Base-by-base conservation (phyloP, 257 asterid genomes). In the Solanum boliviense region DNA sequence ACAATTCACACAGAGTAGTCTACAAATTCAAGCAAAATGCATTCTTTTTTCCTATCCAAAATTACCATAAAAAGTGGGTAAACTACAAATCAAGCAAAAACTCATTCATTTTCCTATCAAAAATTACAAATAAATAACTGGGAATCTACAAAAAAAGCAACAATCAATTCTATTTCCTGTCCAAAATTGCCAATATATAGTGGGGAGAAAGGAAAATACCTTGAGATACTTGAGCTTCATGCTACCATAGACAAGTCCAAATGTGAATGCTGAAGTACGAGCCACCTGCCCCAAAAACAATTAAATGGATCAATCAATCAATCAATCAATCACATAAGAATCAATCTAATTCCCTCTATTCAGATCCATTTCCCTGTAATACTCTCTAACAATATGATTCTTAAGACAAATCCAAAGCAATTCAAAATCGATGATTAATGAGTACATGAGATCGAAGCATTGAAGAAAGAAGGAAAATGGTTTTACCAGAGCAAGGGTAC, bases 401-500 rank as follows among this genome's bases (percentile, higher is more conserved):
- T 81, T 13, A 16, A 18, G 10, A 5, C 27, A 81, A 81, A 81
- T 46, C 13, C 5, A 46, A 44, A 9, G 85, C 85, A 79, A 16
- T 41, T 78, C 35, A 41, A 79, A 44, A 16, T 27, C 27, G 20
- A 29, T 13, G 25, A 25, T 78, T 41, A 8, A 78, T 15, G 5
- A 62, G 62, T 27, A 79, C 16, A 81, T 32, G 52, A 31, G 13
- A 90, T 38, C 72, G 38, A 35, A 13, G 32, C 12, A 38, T 34
- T 27, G 58, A 76, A 27, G 23, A 21, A 46, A 23, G 3, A 75
- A 44, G 44, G 18, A 41, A 11, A 56, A 72, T 35, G 76, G 86
- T 8, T 86, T 74, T 90, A 92, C 94, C 90, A 91, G 31, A 72
- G 94, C 93, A 52, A 92, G 92, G 44, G 93, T 91, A 90, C 94